These are phyloP conservation scores for Podila horticola DNA, from an alignment of 192 early-diverging fungal species.

Conservation along the genomic window DNA sequence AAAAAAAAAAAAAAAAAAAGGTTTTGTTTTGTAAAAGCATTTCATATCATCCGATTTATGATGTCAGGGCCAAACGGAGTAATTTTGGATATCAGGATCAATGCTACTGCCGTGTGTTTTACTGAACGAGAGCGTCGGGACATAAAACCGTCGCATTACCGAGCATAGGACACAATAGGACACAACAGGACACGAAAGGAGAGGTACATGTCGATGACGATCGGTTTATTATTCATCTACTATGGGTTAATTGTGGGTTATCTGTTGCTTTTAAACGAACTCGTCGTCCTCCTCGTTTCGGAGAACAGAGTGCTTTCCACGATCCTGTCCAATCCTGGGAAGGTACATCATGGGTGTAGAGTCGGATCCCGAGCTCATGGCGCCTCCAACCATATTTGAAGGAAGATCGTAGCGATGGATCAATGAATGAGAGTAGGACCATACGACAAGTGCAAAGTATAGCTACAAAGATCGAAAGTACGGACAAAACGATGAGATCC, in stretches of 20 bases:
- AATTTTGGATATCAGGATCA: too few relatives aligned
- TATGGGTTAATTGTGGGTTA: too few relatives aligned
- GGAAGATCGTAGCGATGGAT: conserved; percentile 51
- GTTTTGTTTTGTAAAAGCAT: neutral
- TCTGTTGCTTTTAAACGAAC: conserved; percentile 19
- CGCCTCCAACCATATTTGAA: conserved; percentile 44
- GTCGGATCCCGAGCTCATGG: conserved; percentile 37
- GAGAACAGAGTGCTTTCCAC: conserved; percentile 43
- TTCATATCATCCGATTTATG: neutral
- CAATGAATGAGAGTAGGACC: conserved; percentile 43
- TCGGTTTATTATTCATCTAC: too few relatives aligned
- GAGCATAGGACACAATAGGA: too few relatives aligned
- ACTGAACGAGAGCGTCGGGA: too few relatives aligned
- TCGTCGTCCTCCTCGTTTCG: conserved; percentile 46
- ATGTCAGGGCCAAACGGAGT: too few relatives aligned
- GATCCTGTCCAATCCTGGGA: conserved; percentile 41
- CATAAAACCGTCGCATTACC: too few relatives aligned
- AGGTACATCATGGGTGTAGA: conserved; percentile 48
- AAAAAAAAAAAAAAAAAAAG: too few relatives aligned
- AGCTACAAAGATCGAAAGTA: conserved; percentile 7
- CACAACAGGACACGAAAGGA: too few relatives aligned
- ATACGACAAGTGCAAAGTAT: conserved; percentile 45
- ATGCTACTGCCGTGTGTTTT: too few relatives aligned
- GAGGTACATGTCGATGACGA: neutral
- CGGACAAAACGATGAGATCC: neutral